A percentile compares a stretch with the other conserved stretches of the same genome.
Conservation (phyloP, 1,139 yeast genomes). For the Meyerozyma smithsonii region DNA sequence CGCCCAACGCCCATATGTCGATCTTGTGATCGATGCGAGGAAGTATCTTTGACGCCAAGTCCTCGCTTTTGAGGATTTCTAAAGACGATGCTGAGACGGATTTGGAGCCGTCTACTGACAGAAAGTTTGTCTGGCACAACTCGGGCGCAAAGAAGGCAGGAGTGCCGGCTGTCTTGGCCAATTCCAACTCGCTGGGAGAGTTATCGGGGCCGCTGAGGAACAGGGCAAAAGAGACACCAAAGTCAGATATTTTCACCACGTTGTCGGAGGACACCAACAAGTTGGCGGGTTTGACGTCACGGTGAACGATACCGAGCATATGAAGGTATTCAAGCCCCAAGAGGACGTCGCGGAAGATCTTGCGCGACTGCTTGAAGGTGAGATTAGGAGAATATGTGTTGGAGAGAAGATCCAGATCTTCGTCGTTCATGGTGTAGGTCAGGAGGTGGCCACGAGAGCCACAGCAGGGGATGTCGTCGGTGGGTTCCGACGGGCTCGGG, state of each 20-base stretch:
- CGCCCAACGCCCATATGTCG: conserved; percentile 97
- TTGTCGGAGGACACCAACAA: conserved; percentile 68
- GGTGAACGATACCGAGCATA: conserved; percentile 88
- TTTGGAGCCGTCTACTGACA: conserved; percentile 4
- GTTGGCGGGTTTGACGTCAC: conserved; percentile 97
- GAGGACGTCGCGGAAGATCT: conserved; percentile 78
- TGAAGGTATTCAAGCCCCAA: conserved; percentile 91
- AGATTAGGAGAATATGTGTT: conserved; percentile 52
- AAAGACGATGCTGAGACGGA: conserved; percentile 20
- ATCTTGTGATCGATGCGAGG: conserved; percentile 68
- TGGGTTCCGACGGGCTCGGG: background rate
- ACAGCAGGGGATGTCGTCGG: conserved; percentile 35
- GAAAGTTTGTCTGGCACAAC: conserved; percentile 50
- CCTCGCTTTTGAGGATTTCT: conserved; percentile 19
- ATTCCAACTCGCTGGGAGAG: conserved; percentile 63
- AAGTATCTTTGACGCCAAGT: conserved; percentile 17
- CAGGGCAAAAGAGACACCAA: conserved; percentile 91
- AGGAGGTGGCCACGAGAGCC: conserved; percentile 14
- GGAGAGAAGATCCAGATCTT: conserved; percentile 38
- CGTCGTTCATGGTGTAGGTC: conserved; percentile 14
- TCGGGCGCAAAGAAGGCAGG: conserved; percentile 87
- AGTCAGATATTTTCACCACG: conserved; percentile 87
- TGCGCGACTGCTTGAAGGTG: conserved; percentile 60
- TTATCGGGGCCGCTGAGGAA: conserved; percentile 50
- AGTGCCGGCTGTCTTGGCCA: conserved; percentile 87